Base-by-base conservation (phyloP, 2,329 filamentous ascomycete species). In the Neopestalotiopsis sp. region DNA sequence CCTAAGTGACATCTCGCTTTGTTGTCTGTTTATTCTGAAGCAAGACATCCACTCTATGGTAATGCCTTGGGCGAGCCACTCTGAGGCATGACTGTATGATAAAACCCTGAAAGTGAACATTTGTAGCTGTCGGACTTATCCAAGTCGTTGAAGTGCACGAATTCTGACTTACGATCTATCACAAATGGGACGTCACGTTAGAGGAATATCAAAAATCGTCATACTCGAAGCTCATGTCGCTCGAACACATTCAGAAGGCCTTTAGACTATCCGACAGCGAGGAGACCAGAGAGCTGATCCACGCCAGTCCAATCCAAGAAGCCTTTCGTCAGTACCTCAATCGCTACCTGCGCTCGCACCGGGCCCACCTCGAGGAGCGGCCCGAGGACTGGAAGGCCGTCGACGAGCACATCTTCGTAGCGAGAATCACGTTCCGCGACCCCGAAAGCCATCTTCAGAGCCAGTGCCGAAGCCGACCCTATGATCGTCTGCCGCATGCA, bases 291-390 rank as follows among this genome's bases (percentile, higher is more conserved):
- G 64, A 24, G 1, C 49, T 66, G 7, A 24, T 66, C 12, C 20
- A n/a, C 17, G 17, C 49, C 3, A 14, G 20, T 12, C 28, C 64
- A 12, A 34, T 66, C 28, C 30, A 56, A 10, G 45, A 66, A 13
- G 49, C 45, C 34, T 66, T 66, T 6, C 45, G 45, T 5, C 64
- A 58, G 45, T 66, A 66, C 34, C 42, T 56, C 28, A 56, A 66
- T 28, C 38, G 64, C 12, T 66, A 34, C 30, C 42, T 66, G 0
- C 14, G n/a, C 24, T 66, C 64, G 20, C 28, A 63, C 28, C 45
- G n/a, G 1, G 7, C 59, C 9, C 24, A 34, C 57, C 57, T 59
- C 10, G 34, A 12, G 17, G 30, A 45, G 13, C n/a, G 7, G 1
- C 20, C 64, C 0, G 24, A 66, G 12, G 64, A 66, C 49, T 66